A percentile compares a stretch with the other conserved stretches of the same genome.
These are phyloP conservation scores for Laburnicola sp. DNA, from an alignment of 2,329 filamentous ascomycete genomes.

Conservation along the genomic window DNA sequence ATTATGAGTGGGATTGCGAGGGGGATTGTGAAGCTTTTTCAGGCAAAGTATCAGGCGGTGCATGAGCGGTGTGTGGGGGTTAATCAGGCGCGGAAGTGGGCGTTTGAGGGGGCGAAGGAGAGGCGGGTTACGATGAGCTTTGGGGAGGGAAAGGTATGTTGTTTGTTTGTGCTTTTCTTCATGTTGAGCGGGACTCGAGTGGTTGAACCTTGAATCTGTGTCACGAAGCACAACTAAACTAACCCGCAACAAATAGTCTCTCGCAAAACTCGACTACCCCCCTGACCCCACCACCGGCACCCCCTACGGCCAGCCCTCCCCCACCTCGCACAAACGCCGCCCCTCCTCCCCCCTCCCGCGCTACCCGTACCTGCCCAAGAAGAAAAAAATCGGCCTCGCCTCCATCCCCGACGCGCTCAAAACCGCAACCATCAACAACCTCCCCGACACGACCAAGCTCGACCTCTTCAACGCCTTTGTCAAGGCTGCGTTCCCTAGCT, in stretches of 20 bases:
- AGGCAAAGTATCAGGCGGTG: conserved; percentile 31
- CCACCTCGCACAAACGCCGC: too few relatives aligned
- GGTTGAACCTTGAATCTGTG: too few relatives aligned
- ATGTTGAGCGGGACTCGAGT: too few relatives aligned
- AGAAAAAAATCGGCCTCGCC: conserved; percentile 23
- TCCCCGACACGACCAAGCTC: conserved; percentile 30
- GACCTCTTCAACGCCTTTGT: conserved; percentile 34
- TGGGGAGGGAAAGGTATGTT: conserved; percentile 29
- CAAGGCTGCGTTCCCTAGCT: conserved; percentile 32
- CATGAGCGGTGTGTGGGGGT: conserved; percentile 22
- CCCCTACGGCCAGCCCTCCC: too few relatives aligned
- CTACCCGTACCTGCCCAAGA: conserved; percentile 34
- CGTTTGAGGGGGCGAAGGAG: conserved; percentile 21
- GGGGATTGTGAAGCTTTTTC: conserved; percentile 28
- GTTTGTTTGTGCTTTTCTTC: too few relatives aligned
- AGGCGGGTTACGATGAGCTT: conserved; percentile 13
- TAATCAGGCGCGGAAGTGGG: conserved; percentile 28
- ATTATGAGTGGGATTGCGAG: conserved; percentile 31
- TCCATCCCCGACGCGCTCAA: conserved; percentile 31
- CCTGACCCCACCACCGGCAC: too few relatives aligned
- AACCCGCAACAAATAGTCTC: too few relatives aligned
- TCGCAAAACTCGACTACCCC: too few relatives aligned
- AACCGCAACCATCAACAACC: conserved; percentile 21
- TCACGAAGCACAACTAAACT: too few relatives aligned
- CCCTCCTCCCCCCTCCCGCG: too few relatives aligned